Evolutionary conservation across 495 filamentous ascomycete species (phyloP), one percentile per base, ranked within the genome.

Genomic region (Aspergillus sclerotioniger): DNA sequence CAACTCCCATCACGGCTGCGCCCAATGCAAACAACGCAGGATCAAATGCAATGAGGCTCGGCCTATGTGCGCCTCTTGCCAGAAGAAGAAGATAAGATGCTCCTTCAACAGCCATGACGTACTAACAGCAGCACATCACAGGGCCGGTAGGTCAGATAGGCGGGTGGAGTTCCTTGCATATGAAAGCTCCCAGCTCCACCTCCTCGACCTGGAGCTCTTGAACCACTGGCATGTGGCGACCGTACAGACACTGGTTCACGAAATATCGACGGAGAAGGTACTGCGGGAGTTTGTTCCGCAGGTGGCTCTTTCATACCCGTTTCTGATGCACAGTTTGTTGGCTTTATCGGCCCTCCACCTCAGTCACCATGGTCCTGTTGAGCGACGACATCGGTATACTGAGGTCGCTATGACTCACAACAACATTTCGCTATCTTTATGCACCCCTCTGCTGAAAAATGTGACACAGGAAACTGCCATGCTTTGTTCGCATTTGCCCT

Each of bases 1-100:
- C 2, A 67, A 67, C 28, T 67, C 61, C 10, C 58, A 62, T 16
- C 48, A 56, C 21, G 64, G 61, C 15, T 67, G 65, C 28, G 20
- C 21, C 21, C 53, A 64, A 44, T 67, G 65, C 55, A 67, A 67
- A 37, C 48, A 52, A 37, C 65, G 65, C 8, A 46, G 60, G 25
- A 63, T 62, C 16, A 67, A 65, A 59, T 67, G 65, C 41, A 62
- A 67, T 28, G 65, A 67, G 21, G 32, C 29, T 5, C 62, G 55
- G 7, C 65, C 65, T 12, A 35, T 25, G 15, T 67, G 65, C 35
- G 37, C 31, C 4, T 56, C 51, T 12, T 67, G 65, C 49, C 50
- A 31, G 6, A 53, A 43, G 35, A 59, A 58, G 39, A 46, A 54
- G 1, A 19, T 61, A 3, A 8, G 31, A 6, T 67, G 62, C 37